These are phyloP conservation scores for Allium sativum DNA, from an alignment of 106 monocot species.

Conservation along the genomic window DNA sequence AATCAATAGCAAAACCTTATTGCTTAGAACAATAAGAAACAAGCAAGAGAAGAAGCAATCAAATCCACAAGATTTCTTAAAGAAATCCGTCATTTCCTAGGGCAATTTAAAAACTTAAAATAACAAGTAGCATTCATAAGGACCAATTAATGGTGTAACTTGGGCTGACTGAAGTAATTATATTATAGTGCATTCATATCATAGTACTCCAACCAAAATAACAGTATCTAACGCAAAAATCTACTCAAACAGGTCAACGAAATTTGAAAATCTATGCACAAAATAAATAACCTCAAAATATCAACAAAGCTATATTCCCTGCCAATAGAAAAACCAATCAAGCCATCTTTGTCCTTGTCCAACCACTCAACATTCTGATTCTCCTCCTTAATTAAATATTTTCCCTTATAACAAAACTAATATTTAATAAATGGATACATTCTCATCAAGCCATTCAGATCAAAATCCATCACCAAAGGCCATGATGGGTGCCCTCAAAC, in stretches of 20 bases:
- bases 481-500: conserved; percentile 86
- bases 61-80: too few relatives aligned
- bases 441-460: conserved; percentile 31
- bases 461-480: conserved; percentile 41
- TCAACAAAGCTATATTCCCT: conserved; percentile 47
- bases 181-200: neutral
- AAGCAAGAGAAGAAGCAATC: too few relatives aligned
- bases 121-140: too few relatives aligned
- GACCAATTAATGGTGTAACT: too few relatives aligned
- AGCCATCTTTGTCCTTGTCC: conserved; percentile 32
- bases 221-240: neutral
- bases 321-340: conserved; percentile 32
- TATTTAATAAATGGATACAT: conserved; percentile 25
- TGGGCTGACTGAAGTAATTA: too few relatives aligned
- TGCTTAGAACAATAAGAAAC: too few relatives aligned
- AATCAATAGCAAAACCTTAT: too few relatives aligned
- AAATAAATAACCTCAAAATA: conserved; percentile 36
- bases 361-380: conserved; percentile 15
- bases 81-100: too few relatives aligned
- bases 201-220: neutral
- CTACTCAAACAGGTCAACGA: too few relatives aligned
- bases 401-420: neutral
- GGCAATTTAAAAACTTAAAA: too few relatives aligned
- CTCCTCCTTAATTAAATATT: conserved; percentile 4
- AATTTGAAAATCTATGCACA: too few relatives aligned